Conservation (phyloP, 2,329 filamentous ascomycete genomes). For the Hypoxylon sp. region DNA sequence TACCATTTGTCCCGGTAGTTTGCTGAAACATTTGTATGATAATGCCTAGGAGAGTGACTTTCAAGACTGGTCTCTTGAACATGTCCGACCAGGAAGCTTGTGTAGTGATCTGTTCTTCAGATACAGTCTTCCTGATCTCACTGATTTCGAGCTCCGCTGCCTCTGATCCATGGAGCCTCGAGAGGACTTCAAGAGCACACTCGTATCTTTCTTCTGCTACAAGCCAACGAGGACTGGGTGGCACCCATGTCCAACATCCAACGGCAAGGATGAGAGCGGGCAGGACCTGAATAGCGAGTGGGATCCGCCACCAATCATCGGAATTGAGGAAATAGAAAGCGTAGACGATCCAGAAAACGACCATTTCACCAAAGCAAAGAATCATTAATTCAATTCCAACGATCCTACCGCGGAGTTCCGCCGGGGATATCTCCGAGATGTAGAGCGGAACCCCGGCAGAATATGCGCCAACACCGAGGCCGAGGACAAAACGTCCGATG, state of each 20-base stretch:
- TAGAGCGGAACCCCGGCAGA: constrained; percentile 54
- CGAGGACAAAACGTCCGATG: constrained; percentile 49
- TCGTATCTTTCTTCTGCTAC: constrained; percentile 47
- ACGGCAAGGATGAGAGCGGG: constrained; percentile 52
- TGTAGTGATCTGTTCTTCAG: constrained; percentile 40
- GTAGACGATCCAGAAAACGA: constrained; percentile 52
- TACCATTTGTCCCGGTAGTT: constrained; percentile 49
- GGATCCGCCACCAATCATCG: constrained; percentile 55
- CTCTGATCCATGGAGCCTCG: constrained; percentile 47
- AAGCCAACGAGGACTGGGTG: constrained; percentile 50
- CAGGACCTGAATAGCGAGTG: constrained; percentile 55
- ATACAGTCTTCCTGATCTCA: constrained; percentile 45
- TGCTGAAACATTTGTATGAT: constrained; percentile 52
- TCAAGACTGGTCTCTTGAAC: constrained; percentile 50
- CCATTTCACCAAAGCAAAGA: constrained; percentile 53
- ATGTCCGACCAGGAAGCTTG: constrained; percentile 51
- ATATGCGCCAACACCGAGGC: constrained; percentile 53
- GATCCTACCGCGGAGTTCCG: constrained; percentile 50
- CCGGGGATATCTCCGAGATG: constrained; percentile 53
- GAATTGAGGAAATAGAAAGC: constrained; percentile 51
- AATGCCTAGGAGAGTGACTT: constrained; percentile 51
- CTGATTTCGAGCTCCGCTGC: constrained; percentile 69
- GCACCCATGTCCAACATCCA: constrained; percentile 50
- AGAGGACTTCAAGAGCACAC: constrained; percentile 48
- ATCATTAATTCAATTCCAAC: constrained; percentile 54